Percentiles rank a stretch among this genome's conserved stretches.
Conservation (phyloP, 176 grass and related monocot species). For the Juncus effusus region DNA sequence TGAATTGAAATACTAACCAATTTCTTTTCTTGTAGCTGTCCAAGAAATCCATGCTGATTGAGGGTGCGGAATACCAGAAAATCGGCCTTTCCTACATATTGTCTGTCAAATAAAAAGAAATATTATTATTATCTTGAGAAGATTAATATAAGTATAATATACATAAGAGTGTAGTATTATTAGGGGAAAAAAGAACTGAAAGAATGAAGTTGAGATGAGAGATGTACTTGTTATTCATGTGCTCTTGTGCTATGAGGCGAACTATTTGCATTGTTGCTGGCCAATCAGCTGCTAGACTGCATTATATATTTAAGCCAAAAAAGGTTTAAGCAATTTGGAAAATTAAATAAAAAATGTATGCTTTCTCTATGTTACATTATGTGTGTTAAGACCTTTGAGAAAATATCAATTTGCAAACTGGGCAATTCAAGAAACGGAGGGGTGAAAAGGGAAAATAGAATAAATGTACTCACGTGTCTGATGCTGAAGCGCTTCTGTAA, state of each 20-base stretch:
- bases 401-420: too few relatives aligned
- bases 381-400: neutral
- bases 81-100: slow-evolving; percentile 92
- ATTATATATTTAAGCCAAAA: slow-evolving; percentile 31
- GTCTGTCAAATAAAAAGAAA: slow-evolving; percentile 43
- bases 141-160: neutral
- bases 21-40: slow-evolving; percentile 96
- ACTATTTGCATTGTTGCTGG: slow-evolving; percentile 97
- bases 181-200: slow-evolving; percentile 2
- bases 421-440: neutral
- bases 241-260: slow-evolving; percentile 92
- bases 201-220: slow-evolving; percentile 23
- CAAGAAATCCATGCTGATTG: slow-evolving; percentile 96
- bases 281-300: slow-evolving; percentile 69
- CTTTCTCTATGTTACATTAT: neutral
- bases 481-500: slow-evolving; percentile 82
- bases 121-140: neutral
- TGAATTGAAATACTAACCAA: slow-evolving; percentile 40
- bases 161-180: neutral
- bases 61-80: slow-evolving; percentile 85
- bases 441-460: neutral
- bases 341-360: neutral
- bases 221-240: slow-evolving; percentile 91
- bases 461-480: slow-evolving; percentile 57
- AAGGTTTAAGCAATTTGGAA: slow-evolving; percentile 3